Conservation (phyloP, 2,329 filamentous ascomycete genomes). For the Furcasterigmium furcatum region DNA sequence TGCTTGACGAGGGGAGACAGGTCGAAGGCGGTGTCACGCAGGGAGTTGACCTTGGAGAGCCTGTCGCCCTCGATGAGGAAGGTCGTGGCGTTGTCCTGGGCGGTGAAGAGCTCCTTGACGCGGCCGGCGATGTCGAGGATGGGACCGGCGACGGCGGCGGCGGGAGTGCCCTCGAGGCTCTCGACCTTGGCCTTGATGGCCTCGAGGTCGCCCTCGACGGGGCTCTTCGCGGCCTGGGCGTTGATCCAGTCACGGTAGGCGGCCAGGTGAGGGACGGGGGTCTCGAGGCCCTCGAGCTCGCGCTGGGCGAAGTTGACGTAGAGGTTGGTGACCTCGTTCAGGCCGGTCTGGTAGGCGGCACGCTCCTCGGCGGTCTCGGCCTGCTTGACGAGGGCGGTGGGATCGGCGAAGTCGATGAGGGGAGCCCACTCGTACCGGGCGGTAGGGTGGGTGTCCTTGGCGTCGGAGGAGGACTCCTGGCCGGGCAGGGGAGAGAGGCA, state of each 20-base stretch:
- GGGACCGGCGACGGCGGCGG: not conserved
- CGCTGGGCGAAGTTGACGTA: conserved; percentile 18
- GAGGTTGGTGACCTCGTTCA: conserved; percentile 24
- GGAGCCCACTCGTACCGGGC: conserved; percentile 24
- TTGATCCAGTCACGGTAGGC: conserved; percentile 22
- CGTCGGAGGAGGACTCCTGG: conserved; percentile 4
- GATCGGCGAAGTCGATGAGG: conserved; percentile 23
- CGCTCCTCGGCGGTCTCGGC: conserved; percentile 6
- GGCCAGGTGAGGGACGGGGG: conserved; percentile 19
- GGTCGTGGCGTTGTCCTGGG: conserved; percentile 20
- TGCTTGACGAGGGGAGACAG: not conserved
- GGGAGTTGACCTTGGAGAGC: conserved; percentile 11
- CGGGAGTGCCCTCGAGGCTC: not conserved
- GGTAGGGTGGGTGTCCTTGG: conserved; percentile 18
- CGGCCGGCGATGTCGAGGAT: conserved; percentile 5
- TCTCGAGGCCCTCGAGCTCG: conserved; percentile 11
- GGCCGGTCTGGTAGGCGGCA: conserved; percentile 9
- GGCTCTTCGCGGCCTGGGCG: conserved; percentile 4
- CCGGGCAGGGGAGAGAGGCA: conserved; percentile 13
- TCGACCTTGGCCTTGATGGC: not conserved
- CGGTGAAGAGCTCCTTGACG: conserved; percentile 17
- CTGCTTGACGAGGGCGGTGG: conserved; percentile 13
- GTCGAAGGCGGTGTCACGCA: not conserved
- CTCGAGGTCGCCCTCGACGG: not conserved
- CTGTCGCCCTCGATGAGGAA: conserved; percentile 24